Evolutionary conservation across 345 rosid genomes (phyloP), one percentile per base, ranked within the genome.

Genomic region (Populus euphratica): DNA sequence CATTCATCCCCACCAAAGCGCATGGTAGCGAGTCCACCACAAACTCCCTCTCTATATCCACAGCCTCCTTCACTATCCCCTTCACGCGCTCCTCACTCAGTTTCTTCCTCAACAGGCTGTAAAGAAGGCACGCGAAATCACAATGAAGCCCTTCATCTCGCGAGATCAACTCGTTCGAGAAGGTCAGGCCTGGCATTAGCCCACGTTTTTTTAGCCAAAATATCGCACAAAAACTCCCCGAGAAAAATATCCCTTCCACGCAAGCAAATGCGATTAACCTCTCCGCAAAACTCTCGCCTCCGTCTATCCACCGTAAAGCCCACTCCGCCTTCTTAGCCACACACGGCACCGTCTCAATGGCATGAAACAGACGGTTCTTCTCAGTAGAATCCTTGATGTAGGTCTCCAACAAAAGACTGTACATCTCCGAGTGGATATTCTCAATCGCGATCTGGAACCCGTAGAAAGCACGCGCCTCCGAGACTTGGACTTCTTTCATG

Each of bases 371-470:
- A 0, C 89, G 87, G 49, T 74, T 83, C 85, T 87, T 88, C 78
- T 86, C 97, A 1, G 56, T 78, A 11, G 94, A 85, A 14, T 94
- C 95, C 78, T 92, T 94, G 81, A 96, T 90, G 79, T 94, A 96
- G 0, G 99, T 94, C 74, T 96, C 99, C 25, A 94, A 86, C 1
- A 96, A 90, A 49, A 96, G 97, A 62, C 94, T 90, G 39, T 96
- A 92, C 97, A 96, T 96, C 88, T 96, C 99, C 0, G 98, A 96
- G 76, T 94, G 98, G 31, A 96, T 92, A 39, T 96, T 96, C 80
- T 96, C 99, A 23, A 96, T 95, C 2, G 99, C 97, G 79, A 93
- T 95, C 82, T 95, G 98, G 84, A 95, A 95, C 0, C 99, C 99
- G 75, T 96, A 93, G 85, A 96, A 96, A 23, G 99, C 99, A 16